Evolutionary conservation across 1,139 yeast species (phyloP).

Genomic region (Kodamaea arcana): DNA sequence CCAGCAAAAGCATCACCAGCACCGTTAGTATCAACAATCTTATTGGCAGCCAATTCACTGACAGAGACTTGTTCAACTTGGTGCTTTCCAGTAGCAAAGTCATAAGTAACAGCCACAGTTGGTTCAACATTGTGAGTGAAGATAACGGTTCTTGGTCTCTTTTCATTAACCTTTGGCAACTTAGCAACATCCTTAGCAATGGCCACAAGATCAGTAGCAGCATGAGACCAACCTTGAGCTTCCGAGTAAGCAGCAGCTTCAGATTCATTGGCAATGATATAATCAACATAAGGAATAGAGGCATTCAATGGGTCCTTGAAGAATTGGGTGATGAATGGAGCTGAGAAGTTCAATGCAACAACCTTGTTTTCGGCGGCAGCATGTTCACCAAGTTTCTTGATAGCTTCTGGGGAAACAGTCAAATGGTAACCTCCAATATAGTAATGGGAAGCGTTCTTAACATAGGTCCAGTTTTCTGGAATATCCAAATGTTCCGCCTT

Average conservation of each 20-base stretch:
- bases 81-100: constrained; percentile 43
- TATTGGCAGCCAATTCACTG: constrained; percentile 58
- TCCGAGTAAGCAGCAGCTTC: constrained; percentile 96
- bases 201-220: constrained; percentile 57
- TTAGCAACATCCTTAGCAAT: constrained; percentile 81
- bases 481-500: constrained; percentile 80
- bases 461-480: constrained; percentile 87
- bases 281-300: constrained; percentile 83
- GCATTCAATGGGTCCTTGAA: constrained; percentile 88
- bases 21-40: constrained; percentile 92
- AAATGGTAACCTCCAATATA: constrained; percentile 98
- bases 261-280: constrained; percentile 90
- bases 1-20: constrained; percentile 99
- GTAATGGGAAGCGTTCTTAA: constrained; percentile 74
- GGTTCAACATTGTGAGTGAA: constrained; percentile 93
- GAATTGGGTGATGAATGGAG: constrained; percentile 94
- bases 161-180: constrained; percentile 69
- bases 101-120: constrained; percentile 67
- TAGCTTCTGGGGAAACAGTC: constrained; percentile 96
- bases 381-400: constrained; percentile 82
- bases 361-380: constrained; percentile 84
- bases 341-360: constrained; percentile 83
- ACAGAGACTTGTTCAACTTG: constrained; percentile 59
- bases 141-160: constrained; percentile 75
- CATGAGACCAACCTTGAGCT: constrained; percentile 59